Percentiles rank a stretch among this genome's conserved stretches.
Evolutionary conservation across 768 basidiomycete species (phyloP).

Genomic region (Exidia glandulosa): DNA sequence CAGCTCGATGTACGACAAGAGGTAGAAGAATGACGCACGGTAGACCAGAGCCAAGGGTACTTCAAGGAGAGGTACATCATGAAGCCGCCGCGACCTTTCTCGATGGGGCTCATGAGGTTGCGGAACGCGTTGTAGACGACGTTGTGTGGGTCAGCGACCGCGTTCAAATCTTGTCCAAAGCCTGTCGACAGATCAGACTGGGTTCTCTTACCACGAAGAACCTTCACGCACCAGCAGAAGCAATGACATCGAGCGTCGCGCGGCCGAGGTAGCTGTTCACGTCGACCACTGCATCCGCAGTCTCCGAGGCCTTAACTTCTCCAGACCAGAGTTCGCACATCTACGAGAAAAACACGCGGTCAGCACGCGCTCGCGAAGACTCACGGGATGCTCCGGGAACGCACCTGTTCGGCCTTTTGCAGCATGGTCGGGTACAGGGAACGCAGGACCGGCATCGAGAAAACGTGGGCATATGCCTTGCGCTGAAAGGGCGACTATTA

Average conservation of each 20-base stretch:
- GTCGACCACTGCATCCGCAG: constrained; percentile 37
- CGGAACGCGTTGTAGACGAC: constrained; percentile 62
- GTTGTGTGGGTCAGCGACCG: constrained; percentile 69
- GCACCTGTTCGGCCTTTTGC: constrained; percentile 18
- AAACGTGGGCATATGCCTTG: constrained; percentile 40
- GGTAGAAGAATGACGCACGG: constrained; percentile 41
- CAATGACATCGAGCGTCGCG: constrained; percentile 85
- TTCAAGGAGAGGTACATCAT: constrained; percentile 60
- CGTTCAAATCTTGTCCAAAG: constrained; percentile 80
- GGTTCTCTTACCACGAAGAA: constrained; percentile 1
- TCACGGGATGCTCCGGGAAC: constrained; percentile 3
- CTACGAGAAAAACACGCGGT: constrained; percentile 12
- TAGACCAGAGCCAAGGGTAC: constrained; percentile 43
- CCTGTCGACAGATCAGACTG: constrained; percentile 28
- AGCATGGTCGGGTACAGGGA: constrained; percentile 17
- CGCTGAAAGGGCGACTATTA: constrained; percentile 14
- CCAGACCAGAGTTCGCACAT: constrained; percentile 12
- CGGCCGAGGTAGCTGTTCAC: constrained; percentile 73
- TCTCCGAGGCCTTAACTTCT: constrained; percentile 2
- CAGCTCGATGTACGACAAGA: constrained; percentile 1
- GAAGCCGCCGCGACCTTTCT: constrained; percentile 59
- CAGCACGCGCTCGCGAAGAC: neutral
- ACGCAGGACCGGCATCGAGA: constrained; percentile 10
- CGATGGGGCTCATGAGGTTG: neutral
- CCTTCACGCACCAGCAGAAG: constrained; percentile 54